A percentile compares a stretch with the other conserved stretches of the same genome.
These are phyloP conservation scores for Trebouxia sp. DNA, from an alignment of 139 green algal species.

Conservation along the genomic window DNA sequence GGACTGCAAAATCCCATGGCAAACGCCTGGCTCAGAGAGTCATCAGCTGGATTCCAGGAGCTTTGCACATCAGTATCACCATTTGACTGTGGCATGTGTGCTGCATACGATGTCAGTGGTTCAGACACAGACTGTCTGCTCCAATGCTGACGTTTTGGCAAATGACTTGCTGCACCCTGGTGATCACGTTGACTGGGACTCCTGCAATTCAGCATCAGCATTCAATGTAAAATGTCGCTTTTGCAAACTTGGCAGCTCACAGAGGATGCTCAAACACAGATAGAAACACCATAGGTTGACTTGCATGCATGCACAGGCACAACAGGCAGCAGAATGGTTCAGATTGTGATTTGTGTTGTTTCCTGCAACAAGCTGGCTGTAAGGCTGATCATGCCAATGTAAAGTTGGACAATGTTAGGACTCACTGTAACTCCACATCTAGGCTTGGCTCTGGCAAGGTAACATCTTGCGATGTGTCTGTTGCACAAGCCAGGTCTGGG, in stretches of 20 bases:
- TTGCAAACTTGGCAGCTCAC: no score
- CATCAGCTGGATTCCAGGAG: not conserved
- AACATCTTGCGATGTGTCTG: not conserved
- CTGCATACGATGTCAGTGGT: not conserved
- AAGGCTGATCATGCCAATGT: no score
- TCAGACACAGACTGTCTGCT: not conserved
- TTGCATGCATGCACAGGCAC: no score
- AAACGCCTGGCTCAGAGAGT: not conserved
- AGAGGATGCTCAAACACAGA: no score
- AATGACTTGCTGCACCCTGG: not conserved
- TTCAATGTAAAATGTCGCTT: no score
- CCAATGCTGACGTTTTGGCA: constrained; percentile 2
- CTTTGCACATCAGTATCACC: not conserved
- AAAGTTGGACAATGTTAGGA: no score
- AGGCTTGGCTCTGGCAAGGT: not conserved
- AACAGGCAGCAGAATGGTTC: no score
- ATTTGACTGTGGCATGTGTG: not conserved
- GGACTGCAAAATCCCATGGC: not conserved
- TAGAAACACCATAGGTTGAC: no score
- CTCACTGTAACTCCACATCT: not conserved
- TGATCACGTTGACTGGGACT: not conserved
- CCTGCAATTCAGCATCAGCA: not conserved
- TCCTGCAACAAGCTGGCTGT: no score
- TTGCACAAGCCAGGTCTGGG: not conserved
- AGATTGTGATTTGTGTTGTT: no score